Conservation (phyloP, 345 rosid genomes). For the Pistacia vera region DNA sequence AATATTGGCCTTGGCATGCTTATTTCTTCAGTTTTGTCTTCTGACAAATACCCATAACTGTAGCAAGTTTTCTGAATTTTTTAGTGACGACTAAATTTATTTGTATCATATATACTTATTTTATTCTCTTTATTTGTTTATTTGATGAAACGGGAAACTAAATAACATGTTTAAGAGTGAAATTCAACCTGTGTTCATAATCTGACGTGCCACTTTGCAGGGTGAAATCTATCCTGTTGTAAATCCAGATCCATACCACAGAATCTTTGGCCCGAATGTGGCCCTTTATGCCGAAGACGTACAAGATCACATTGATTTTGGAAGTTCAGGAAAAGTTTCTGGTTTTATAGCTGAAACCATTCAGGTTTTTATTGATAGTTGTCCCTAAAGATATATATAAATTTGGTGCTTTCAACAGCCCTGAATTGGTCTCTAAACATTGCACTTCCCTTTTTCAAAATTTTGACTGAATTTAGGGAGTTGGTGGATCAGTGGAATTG, state of each 20-base stretch:
- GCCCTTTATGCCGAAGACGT: conserved; percentile 79
- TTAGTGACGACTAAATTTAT: too few species aligned
- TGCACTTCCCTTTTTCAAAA: neutral
- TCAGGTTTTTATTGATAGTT: conserved; percentile 50
- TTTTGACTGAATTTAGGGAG: conserved; percentile 53
- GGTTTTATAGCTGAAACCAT: conserved; percentile 95
- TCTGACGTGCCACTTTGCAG: conserved; percentile 38
- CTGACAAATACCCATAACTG: too few species aligned
- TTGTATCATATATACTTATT: too few species aligned
- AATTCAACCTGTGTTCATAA: neutral
- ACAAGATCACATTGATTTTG: conserved; percentile 89
- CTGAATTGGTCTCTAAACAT: conserved; percentile 2
- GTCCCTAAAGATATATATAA: conserved; percentile 5
- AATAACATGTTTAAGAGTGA: too few species aligned
- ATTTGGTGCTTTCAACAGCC: neutral
- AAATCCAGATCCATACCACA: conserved; percentile 90
- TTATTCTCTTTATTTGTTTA: too few species aligned
- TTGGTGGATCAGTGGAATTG: conserved; percentile 92
- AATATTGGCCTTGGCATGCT: too few species aligned
- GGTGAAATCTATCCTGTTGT: conserved; percentile 90
- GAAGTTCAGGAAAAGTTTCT: conserved; percentile 81
- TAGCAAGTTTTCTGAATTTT: too few species aligned
- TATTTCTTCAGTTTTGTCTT: too few species aligned
- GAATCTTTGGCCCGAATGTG: conserved; percentile 83
- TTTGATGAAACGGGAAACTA: too few species aligned